A percentile compares a stretch with the other conserved stretches of the same genome.
phyloP scores from a whole-genome alignment of 306 rosid species.

The Potentilla sterilis region DNA sequence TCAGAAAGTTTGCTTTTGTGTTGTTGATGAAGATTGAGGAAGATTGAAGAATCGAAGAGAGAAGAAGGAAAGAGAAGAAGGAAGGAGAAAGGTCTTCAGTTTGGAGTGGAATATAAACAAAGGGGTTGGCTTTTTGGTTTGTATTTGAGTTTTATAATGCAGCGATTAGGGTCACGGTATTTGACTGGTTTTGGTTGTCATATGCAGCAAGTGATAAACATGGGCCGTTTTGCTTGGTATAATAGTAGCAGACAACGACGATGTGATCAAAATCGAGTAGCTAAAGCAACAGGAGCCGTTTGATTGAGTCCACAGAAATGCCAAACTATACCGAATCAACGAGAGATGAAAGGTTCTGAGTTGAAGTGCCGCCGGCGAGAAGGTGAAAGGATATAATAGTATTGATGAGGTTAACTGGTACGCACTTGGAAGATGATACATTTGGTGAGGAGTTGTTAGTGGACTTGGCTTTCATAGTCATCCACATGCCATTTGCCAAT shows the following conservation, averaged over 20 bases:
- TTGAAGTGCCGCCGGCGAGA: slow-evolving; percentile 26
- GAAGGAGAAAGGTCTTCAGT: not conserved
- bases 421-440: slow-evolving; percentile 21
- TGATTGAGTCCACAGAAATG: slow-evolving; percentile 30
- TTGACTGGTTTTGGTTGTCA: slow-evolving; percentile 32
- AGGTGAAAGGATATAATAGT: not conserved
- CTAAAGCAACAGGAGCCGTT: slow-evolving; percentile 23
- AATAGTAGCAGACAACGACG: not conserved
- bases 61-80: not conserved
- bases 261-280: not conserved
- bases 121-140: slow-evolving; percentile 18
- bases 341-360: not conserved
- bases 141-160: not conserved
- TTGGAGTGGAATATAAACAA: slow-evolving; percentile 13
- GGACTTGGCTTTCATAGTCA: slow-evolving; percentile 38
- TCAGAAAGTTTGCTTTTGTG: not conserved
- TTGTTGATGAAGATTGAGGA: not conserved
- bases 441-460: slow-evolving; percentile 38
- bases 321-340: not conserved
- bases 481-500: slow-evolving; percentile 24
- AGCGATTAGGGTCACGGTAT: slow-evolving; percentile 16
- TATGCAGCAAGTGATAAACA: not conserved
- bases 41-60: not conserved
- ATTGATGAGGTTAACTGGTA: slow-evolving; percentile 31
- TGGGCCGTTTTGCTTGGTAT: slow-evolving; percentile 8